phyloP scores from a whole-genome alignment of 2,329 filamentous ascomycete genomes.

The Monilinia polystroma region DNA sequence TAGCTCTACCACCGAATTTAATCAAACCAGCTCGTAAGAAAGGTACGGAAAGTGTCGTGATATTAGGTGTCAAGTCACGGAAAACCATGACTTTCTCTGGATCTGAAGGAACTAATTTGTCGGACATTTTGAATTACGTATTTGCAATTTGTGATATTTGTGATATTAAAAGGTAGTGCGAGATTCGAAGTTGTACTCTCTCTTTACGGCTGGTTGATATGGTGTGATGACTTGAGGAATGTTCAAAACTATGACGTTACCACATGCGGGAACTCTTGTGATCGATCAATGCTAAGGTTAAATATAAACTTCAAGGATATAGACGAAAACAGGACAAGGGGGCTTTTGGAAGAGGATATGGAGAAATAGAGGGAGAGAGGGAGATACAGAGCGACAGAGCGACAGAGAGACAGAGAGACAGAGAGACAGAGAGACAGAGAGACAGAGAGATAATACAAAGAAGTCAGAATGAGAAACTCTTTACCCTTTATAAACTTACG shows the following conservation, averaged over 20 bases:
- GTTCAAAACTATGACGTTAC: conserved; percentile 5
- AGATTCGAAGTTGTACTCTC: not conserved
- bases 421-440: too few species aligned
- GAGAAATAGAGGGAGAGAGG: not conserved
- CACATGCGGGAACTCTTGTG: not conserved
- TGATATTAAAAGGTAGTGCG: not conserved
- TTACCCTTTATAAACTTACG: not conserved
- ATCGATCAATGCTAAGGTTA: not conserved
- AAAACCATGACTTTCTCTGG: conserved; percentile 88
- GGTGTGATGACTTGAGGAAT: not conserved
- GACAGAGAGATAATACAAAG: too few species aligned
- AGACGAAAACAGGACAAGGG: not conserved
- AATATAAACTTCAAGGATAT: not conserved
- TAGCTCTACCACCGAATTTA: conserved; percentile 83
- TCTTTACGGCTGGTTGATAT: not conserved
- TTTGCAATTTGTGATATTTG: not conserved
- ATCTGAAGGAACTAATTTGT: conserved; percentile 65
- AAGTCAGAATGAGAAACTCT: not conserved
- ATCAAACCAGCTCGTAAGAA: conserved; percentile 78
- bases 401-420: too few species aligned
- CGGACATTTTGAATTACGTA: conserved; percentile 50
- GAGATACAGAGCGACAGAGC: not conserved
- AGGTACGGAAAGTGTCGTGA: conserved; percentile 77
- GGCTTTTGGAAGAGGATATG: not conserved
- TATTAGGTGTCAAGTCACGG: conserved; percentile 74